Conservation (phyloP, 139 green algal genomes). For the Haematococcus lacustris region DNA sequence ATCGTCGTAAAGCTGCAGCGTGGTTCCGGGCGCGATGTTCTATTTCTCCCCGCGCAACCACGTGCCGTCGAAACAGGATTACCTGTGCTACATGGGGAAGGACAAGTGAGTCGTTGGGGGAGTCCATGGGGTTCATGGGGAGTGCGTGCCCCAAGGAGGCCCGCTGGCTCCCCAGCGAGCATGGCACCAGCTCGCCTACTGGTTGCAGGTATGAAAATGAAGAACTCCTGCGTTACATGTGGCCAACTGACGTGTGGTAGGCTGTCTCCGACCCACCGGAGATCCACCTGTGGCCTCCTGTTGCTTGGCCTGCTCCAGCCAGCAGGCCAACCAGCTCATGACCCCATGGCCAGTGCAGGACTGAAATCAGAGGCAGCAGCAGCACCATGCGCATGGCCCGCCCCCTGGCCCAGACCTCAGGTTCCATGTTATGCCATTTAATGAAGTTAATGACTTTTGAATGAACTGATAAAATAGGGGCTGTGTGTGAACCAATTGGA, state of each 20-base stretch:
- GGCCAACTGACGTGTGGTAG: conserved; percentile 63
- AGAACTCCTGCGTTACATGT: conserved; percentile 76
- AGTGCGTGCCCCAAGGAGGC: not conserved
- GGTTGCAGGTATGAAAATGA: conserved; percentile 90
- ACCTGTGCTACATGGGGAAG: conserved; percentile 83
- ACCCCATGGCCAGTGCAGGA: no score
- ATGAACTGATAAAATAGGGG: not conserved
- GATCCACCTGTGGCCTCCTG: no score
- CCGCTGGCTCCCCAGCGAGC: conserved; percentile 11
- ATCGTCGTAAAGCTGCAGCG: no score
- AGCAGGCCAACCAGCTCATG: no score
- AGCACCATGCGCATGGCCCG: no score
- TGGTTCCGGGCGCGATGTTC: no score
- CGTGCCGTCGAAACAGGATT: conserved; percentile 38
- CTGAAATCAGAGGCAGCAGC: no score
- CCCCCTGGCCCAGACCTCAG: no score
- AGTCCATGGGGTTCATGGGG: not conserved
- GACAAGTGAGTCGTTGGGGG: conserved; percentile 13
- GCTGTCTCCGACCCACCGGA: no score
- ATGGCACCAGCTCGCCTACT: not conserved
- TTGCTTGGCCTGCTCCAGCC: no score
- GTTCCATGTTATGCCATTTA: not conserved
- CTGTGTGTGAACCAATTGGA: not conserved
- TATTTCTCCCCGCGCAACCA: not conserved
- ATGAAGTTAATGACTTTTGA: not conserved